phyloP scores from a whole-genome alignment of 371 early-diverging fungal species.

The Mucor saturninus region DNA sequence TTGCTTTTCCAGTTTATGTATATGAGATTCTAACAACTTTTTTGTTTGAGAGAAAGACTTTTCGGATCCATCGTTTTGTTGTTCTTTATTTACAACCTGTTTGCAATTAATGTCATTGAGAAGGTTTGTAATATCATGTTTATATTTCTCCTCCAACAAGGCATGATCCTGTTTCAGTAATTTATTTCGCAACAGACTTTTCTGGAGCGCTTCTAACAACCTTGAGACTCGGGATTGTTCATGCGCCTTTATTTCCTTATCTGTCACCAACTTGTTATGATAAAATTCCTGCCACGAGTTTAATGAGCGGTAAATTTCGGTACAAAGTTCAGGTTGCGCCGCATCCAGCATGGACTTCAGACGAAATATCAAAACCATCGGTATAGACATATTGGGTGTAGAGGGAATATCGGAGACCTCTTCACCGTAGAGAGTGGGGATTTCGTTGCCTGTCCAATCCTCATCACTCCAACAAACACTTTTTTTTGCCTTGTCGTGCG shows the following conservation, averaged over 20 bases:
- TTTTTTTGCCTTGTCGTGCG: neutral
- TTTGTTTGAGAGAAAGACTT: neutral
- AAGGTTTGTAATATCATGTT: neutral
- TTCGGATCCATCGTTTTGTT: neutral
- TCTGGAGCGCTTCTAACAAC: slow-evolving; percentile 19
- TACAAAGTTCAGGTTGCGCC: neutral
- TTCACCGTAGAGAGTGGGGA: slow-evolving; percentile 7
- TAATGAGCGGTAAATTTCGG: neutral
- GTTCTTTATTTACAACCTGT: neutral
- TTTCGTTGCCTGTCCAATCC: slow-evolving; percentile 14
- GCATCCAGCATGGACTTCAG: slow-evolving; percentile 12
- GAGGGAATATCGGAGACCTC: neutral
- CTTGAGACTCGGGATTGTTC: slow-evolving; percentile 14
- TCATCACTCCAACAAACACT: neutral
- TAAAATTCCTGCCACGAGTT: slow-evolving; percentile 10
- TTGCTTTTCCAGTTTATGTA: slow-evolving; percentile 6
- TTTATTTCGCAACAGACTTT: slow-evolving; percentile 13
- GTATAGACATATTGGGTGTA: neutral
- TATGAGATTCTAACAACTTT: slow-evolving; percentile 3
- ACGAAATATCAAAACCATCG: slow-evolving; percentile 6
- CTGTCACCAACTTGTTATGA: neutral
- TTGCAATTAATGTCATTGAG: neutral
- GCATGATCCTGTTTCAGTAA: slow-evolving; percentile 17
- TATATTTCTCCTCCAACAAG: slow-evolving; percentile 11
- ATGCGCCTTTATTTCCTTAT: slow-evolving; percentile 9